A percentile compares a stretch with the other conserved stretches of the same genome.
phyloP scores from a whole-genome alignment of 768 basidiomycete genomes.

The Xerocomus potaroensis region DNA sequence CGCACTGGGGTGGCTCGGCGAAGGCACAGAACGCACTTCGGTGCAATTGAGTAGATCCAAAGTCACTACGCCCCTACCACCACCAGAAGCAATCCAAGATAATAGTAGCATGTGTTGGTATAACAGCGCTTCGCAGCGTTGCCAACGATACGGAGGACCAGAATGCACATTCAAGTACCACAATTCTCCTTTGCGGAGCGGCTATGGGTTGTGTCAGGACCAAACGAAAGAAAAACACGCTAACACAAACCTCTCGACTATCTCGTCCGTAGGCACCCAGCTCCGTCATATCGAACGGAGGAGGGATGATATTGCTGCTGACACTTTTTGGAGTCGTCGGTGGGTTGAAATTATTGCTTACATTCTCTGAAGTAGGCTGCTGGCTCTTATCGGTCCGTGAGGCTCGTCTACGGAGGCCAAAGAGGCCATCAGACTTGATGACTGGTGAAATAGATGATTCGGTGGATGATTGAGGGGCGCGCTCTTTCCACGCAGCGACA shows the following conservation, averaged over 20 bases:
- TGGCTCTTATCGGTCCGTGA: constrained; percentile 23
- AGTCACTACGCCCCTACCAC: constrained; percentile 80
- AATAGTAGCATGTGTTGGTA: constrained; percentile 83
- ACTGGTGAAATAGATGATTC: constrained; percentile 39
- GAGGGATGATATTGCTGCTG: constrained; percentile 36
- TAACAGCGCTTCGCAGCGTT: constrained; percentile 74
- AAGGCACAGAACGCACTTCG: constrained; percentile 79
- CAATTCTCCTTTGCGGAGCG: constrained; percentile 75
- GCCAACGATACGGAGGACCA: constrained; percentile 71
- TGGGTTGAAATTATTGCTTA: constrained; percentile 5
- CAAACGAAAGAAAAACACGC: neutral
- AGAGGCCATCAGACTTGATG: constrained; percentile 25
- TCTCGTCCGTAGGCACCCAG: constrained; percentile 39
- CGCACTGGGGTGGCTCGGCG: constrained; percentile 75
- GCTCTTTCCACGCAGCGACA: constrained; percentile 77
- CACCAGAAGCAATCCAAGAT: constrained; percentile 82
- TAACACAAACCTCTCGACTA: constrained; percentile 40
- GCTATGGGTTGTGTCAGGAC: constrained; percentile 44
- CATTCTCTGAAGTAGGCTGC: constrained; percentile 11
- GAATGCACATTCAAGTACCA: constrained; percentile 96
- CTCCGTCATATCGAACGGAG: constrained; percentile 46
- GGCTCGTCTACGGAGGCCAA: constrained; percentile 32
- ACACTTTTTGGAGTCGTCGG: constrained; percentile 27
- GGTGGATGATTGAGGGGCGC: constrained; percentile 47
- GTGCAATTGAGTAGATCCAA: constrained; percentile 84